phyloP scores from a whole-genome alignment of 2,329 filamentous ascomycete genomes.

The Epichloe hybrida region DNA sequence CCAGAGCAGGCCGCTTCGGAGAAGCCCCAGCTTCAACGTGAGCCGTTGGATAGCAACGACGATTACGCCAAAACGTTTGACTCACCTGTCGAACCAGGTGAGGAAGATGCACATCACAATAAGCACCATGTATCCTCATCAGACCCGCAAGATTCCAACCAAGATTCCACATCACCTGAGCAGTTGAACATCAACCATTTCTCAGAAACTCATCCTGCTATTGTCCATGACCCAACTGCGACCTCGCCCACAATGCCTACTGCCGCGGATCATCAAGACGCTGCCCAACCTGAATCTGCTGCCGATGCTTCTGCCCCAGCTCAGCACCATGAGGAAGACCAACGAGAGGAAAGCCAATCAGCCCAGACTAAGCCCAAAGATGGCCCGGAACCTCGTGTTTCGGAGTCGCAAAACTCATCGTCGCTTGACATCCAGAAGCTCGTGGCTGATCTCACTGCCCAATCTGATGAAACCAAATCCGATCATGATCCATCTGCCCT shows the following conservation, averaged over 20 bases:
- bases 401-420: constrained; percentile 18
- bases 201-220: constrained; percentile 17
- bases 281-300: constrained; percentile 6
- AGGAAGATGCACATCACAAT: constrained; percentile 22
- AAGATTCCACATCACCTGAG: constrained; percentile 27
- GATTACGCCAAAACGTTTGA: constrained; percentile 39
- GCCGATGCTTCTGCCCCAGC: constrained; percentile 12
- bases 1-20: constrained; percentile 12
- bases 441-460: constrained; percentile 27
- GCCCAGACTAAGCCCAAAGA: constrained; percentile 13
- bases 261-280: constrained; percentile 11
- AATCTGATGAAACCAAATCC: constrained; percentile 17
- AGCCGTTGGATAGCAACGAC: constrained; percentile 26
- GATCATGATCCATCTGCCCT: constrained; percentile 16
- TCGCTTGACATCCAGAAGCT: constrained; percentile 26
- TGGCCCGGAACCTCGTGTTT: constrained; percentile 15
- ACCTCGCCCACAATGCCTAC: constrained; percentile 7
- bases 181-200: constrained; percentile 19
- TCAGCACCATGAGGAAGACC: constrained; percentile 12
- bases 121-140: constrained; percentile 30
- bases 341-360: constrained; percentile 8
- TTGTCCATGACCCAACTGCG: constrained; percentile 19
- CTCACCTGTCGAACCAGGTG: constrained; percentile 28
- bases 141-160: constrained; percentile 18
- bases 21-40: constrained; percentile 15